phyloP scores from a whole-genome alignment of 2,329 filamentous ascomycete species.

The Amauroascus verrucosus region DNA sequence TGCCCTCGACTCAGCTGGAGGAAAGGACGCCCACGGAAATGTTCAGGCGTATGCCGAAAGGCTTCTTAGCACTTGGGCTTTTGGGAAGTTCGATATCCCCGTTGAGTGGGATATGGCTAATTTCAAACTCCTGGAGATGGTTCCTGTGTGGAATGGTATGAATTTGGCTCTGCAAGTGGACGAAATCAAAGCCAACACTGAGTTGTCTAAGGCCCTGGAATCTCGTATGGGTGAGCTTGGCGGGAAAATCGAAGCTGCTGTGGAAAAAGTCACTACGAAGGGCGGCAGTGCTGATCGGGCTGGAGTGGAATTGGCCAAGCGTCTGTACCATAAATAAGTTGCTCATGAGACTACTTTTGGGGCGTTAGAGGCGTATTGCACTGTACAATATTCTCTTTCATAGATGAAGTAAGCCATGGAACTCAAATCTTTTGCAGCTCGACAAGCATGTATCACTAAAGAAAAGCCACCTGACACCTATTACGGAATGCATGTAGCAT shows the following conservation, averaged over 20 bases:
- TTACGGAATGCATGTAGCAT: too few relatives aligned
- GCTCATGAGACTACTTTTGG: not conserved
- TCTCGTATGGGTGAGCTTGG: constrained; percentile 37
- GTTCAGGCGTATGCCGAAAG: constrained; percentile 34
- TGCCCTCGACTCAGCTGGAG: constrained; percentile 28
- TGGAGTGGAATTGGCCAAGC: constrained; percentile 2
- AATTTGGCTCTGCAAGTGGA: constrained; percentile 30
- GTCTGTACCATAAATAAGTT: constrained; percentile 12
- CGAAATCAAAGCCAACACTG: constrained; percentile 21
- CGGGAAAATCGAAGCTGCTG: constrained; percentile 42
- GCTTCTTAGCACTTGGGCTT: constrained; percentile 27
- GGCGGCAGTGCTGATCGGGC: not conserved
- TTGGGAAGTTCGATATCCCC: constrained; percentile 22
- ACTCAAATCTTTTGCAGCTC: too few relatives aligned
- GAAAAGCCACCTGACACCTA: too few relatives aligned
- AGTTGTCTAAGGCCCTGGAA: constrained; percentile 21
- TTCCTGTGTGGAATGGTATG: constrained; percentile 36
- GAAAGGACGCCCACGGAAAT: constrained; percentile 33
- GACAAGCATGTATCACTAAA: too few relatives aligned
- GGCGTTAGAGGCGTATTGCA: not conserved
- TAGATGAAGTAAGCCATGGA: too few relatives aligned
- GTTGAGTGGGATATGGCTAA: constrained; percentile 20
- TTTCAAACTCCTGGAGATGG: constrained; percentile 23
- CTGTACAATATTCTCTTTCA: constrained; percentile 4
- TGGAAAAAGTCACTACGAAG: constrained; percentile 9